A percentile compares a stretch with the other conserved stretches of the same genome.
These are phyloP conservation scores for Iris pallida DNA, from an alignment of 116 monocot genomes.

Conservation along the genomic window DNA sequence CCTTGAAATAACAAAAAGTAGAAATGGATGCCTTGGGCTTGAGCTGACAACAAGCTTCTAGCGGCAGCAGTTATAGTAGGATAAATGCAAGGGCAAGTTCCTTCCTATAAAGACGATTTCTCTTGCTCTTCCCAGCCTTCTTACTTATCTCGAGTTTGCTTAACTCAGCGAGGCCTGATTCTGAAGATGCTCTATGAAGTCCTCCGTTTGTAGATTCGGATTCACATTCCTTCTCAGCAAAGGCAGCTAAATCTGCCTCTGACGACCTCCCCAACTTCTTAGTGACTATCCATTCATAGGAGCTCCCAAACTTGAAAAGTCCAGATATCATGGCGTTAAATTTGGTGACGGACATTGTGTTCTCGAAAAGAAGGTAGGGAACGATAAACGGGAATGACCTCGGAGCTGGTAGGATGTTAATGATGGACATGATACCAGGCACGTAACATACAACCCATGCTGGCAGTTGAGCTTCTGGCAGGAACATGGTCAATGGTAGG, in stretches of 20 bases:
- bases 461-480: conserved; percentile 67
- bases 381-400: conserved; percentile 84
- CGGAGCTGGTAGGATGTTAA: conserved; percentile 67
- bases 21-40: conserved; percentile 93
- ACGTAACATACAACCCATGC: conserved; percentile 73
- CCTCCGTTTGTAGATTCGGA: too few relatives aligned
- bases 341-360: conserved; percentile 97
- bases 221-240: conserved; percentile 38
- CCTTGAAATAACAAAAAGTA: conserved; percentile 92
- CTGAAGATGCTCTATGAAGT: not conserved
- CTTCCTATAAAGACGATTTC: conserved; percentile 74
- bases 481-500: conserved; percentile 70
- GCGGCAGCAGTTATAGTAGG: conserved; percentile 68
- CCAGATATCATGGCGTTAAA: conserved; percentile 97
- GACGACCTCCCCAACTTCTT: conserved; percentile 87
- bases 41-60: conserved; percentile 68
- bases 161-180: conserved; percentile 20
- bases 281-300: conserved; percentile 91
- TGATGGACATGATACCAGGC: conserved; percentile 57
- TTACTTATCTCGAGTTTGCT: conserved; percentile 22
- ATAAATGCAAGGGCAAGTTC: conserved; percentile 74
- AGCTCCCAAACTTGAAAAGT: conserved; percentile 65
- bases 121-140: conserved; percentile 47
- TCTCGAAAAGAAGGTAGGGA: conserved; percentile 89
- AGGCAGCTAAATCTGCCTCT: conserved; percentile 56